Base-by-base conservation (phyloP, 108 stramenopile species). In the Skeletonema potamos region DNA sequence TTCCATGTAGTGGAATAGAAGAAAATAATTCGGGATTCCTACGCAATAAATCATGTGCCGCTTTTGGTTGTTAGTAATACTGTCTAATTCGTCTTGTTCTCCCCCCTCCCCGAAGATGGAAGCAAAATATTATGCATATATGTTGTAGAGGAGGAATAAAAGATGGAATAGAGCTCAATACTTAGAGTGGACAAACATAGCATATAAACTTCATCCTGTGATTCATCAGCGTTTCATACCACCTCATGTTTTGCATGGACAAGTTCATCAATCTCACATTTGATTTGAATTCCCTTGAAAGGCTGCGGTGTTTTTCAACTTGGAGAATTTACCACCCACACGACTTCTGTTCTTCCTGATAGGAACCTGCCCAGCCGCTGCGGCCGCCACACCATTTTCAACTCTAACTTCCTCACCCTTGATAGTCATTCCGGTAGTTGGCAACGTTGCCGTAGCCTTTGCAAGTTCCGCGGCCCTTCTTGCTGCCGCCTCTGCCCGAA, bases 401-500 rank as follows among this genome's bases (percentile, higher is more conserved):
- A 77, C 77, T 8, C 51, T 63, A 1, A 76, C 76, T 36, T 77
- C 70, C 48, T 77, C 77, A 13, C 77, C 77, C 64, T 61, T 70
- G 34, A 77, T 71, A 3, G 74, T 71, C 73, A 86, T 85, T 20
- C 87, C 89, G 26, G 73, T 56, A 26, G 84, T 44, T 20, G 85
- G 84, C 64, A 84, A 79, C n/a, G 83, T 75, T 39, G 70, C 57
- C 59, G 32, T 65, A 43, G 57, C 70, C 55, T 73, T 78, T 27
- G 72, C 86, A 54, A 64, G 54, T 54, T 85, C 89, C 24, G 82
- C 86, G 8, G 85, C 85, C 63, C 90, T 76, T 72, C 74, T 67
- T 5, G 86, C 89, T 5, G 90, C 90, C 6, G 90, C 90, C 58
- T 89, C 90, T 2, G 90, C 89, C 5, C 95, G 81, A 10, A 93